Evolutionary conservation across 768 basidiomycete species (phyloP).

Genomic region (Cyclocybe cylindracea): DNA sequence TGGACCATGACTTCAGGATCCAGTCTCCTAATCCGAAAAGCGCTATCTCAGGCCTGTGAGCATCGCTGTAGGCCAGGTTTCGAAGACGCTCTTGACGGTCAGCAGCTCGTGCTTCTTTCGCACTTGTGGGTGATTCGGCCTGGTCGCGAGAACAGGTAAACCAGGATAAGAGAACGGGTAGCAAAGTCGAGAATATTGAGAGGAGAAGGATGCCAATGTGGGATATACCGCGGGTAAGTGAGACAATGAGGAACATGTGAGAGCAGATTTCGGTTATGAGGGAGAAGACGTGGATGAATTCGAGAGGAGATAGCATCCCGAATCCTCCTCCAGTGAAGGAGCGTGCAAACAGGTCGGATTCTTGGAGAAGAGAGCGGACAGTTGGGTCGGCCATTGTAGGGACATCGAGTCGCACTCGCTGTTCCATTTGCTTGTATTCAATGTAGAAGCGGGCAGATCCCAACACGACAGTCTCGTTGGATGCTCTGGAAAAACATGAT

Average conservation of each 20-base stretch:
- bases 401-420: conserved; percentile 74
- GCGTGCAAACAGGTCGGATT: conserved; percentile 82
- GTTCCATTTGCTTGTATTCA: conserved; percentile 78
- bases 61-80: conserved; percentile 71
- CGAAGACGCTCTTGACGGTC: conserved; percentile 78
- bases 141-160: conserved; percentile 41
- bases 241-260: conserved; percentile 66
- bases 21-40: conserved; percentile 85
- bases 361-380: conserved; percentile 78
- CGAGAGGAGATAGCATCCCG: conserved; percentile 78
- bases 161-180: conserved; percentile 62
- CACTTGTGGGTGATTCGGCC: conserved; percentile 46
- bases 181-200: conserved; percentile 58
- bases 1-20: conserved; percentile 80
- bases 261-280: conserved; percentile 71
- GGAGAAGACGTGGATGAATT: conserved; percentile 74
- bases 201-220: conserved; percentile 60
- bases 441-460: conserved; percentile 73
- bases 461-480: conserved; percentile 74
- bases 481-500: conserved; percentile 27
- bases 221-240: conserved; percentile 57
- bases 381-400: conserved; percentile 76
- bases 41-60: conserved; percentile 77
- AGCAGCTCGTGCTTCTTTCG: conserved; percentile 61
- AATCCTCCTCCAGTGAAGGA: conserved; percentile 80